Percentiles rank a stretch among this genome's conserved stretches.
Evolutionary conservation across 192 early-diverging fungal species (phyloP).

Genomic region (Linnemannia elongata): DNA sequence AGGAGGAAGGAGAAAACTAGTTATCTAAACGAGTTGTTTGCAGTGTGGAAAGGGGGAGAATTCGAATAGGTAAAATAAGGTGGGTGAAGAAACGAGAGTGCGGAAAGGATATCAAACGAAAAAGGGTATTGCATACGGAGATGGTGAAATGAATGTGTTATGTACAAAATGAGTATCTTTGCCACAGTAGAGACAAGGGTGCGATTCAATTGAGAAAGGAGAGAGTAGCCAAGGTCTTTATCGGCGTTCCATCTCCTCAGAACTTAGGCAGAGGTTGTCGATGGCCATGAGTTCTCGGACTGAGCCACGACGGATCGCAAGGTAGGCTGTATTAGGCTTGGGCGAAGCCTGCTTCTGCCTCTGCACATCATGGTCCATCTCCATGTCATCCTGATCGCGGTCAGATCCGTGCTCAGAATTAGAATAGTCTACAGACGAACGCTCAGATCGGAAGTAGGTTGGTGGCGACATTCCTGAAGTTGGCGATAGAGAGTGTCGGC

Average conservation of each 20-base stretch:
- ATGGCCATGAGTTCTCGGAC: conserved; percentile 54
- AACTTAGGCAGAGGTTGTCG: conserved; percentile 48
- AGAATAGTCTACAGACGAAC: conserved; percentile 24
- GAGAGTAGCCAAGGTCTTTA: not conserved
- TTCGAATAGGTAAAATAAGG: no score
- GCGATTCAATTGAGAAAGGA: not conserved
- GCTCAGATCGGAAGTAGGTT: conserved; percentile 10
- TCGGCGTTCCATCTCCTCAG: conserved; percentile 35
- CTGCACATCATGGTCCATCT: conserved; percentile 3
- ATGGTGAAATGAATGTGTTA: not conserved
- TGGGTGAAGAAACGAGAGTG: not conserved
- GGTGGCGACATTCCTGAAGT: not conserved
- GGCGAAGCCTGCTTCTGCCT: conserved; percentile 12
- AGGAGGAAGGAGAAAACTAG: no score
- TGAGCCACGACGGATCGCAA: conserved; percentile 48
- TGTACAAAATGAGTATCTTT: not conserved
- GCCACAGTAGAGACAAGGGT: not conserved
- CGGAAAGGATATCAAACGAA: not conserved
- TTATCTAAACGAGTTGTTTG: no score
- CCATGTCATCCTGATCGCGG: conserved; percentile 9
- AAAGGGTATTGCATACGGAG: not conserved
- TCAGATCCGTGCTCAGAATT: conserved; percentile 35
- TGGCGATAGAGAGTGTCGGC: conserved; percentile 3
- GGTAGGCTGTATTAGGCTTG: conserved; percentile 11
- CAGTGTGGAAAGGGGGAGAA: no score